These are phyloP conservation scores for Xylariales sp. DNA, from an alignment of 2,329 filamentous ascomycete species.

Conservation along the genomic window DNA sequence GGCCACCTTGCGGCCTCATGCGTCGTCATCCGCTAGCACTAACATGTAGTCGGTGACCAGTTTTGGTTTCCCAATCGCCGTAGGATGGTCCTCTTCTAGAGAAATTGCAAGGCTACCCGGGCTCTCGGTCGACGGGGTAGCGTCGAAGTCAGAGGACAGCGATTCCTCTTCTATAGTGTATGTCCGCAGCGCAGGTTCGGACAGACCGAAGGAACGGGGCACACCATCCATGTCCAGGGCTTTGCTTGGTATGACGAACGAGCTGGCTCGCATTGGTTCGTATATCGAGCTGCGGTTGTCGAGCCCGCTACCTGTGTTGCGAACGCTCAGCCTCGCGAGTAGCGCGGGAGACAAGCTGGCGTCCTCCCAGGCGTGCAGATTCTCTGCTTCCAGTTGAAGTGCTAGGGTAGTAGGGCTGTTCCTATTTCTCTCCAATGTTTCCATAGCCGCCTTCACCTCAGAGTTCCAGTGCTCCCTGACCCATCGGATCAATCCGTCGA, in stretches of 20 bases:
- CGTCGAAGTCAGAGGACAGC: too few relatives aligned
- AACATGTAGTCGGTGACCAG: too few relatives aligned
- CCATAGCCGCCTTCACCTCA: slow-evolving; percentile 15
- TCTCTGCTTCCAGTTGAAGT: slow-evolving; percentile 18
- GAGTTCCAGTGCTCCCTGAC: slow-evolving; percentile 20
- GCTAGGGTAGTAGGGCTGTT: slow-evolving; percentile 12
- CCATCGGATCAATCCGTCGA: slow-evolving; percentile 18
- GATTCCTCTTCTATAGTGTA: slow-evolving; percentile 7
- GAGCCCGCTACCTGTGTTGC: not conserved
- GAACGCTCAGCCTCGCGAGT: not conserved
- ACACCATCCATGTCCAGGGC: not conserved
- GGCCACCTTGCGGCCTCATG: too few relatives aligned
- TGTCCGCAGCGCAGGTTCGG: not conserved
- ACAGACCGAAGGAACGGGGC: not conserved
- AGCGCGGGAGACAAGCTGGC: slow-evolving; percentile 17
- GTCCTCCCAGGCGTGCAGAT: slow-evolving; percentile 23
- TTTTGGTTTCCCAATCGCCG: too few relatives aligned
- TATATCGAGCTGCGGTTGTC: not conserved
- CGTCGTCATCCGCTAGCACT: too few relatives aligned
- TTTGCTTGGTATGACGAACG: not conserved
- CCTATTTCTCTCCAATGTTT: slow-evolving; percentile 18
- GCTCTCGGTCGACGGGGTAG: too few relatives aligned
- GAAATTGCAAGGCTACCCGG: too few relatives aligned
- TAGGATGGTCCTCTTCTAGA: too few relatives aligned
- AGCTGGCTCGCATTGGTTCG: not conserved